These are phyloP conservation scores for Ogataea saltuana DNA, from an alignment of 805 yeast genomes.

Conservation along the genomic window DNA sequence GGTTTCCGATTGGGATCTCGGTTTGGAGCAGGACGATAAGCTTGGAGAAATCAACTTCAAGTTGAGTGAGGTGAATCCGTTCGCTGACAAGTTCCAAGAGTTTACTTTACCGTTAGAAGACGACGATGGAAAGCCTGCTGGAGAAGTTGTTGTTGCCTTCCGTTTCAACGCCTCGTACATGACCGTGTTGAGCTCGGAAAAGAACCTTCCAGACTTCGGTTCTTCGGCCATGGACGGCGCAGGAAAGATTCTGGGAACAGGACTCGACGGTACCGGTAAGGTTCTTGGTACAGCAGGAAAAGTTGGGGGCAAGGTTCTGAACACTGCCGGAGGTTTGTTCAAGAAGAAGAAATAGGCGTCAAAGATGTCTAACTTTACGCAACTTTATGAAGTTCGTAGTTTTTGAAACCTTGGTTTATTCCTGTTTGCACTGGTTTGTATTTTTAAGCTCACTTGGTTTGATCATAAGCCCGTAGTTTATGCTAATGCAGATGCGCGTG, in stretches of 20 bases:
- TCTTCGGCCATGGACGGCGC: conserved; percentile 47
- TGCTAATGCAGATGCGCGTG: background rate
- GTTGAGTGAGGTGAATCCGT: conserved; percentile 62
- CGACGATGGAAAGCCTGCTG: conserved; percentile 57
- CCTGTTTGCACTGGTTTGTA: background rate
- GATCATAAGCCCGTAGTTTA: background rate
- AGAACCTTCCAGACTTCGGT: conserved; percentile 40
- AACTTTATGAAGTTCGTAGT: background rate
- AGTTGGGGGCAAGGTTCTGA: conserved; percentile 52
- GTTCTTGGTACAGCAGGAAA: conserved; percentile 54
- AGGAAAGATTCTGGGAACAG: conserved; percentile 45
- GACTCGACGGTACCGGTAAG: conserved; percentile 41
- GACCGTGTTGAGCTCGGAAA: conserved; percentile 39
- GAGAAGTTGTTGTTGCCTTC: conserved; percentile 59
- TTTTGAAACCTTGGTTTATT: no score
- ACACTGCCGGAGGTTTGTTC: conserved; percentile 44
- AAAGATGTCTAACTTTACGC: no score
- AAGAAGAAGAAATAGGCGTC: conserved; percentile 27
- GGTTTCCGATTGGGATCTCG: conserved; percentile 91
- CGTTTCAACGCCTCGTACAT: conserved; percentile 73
- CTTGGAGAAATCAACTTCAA: conserved; percentile 66
- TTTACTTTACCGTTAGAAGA: conserved; percentile 52
- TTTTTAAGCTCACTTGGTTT: background rate
- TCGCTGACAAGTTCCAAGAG: conserved; percentile 44
- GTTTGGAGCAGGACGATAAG: conserved; percentile 80